Conservation (phyloP, 106 monocot species). For the Allium sativum region DNA sequence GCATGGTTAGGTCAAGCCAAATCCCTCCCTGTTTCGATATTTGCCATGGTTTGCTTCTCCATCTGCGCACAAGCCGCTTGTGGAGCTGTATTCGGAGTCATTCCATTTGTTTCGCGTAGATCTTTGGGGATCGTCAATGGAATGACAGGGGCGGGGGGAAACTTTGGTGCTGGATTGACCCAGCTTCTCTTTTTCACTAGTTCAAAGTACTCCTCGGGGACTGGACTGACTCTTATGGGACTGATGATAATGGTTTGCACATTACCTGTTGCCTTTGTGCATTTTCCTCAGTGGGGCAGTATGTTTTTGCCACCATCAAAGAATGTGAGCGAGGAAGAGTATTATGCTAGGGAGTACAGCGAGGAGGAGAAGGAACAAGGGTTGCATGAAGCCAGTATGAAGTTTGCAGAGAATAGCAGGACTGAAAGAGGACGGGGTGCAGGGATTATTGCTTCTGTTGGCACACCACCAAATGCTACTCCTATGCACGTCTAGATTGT, state of each 20-base stretch:
- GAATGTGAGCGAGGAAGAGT: not conserved
- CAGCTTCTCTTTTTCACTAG: conserved; percentile 8
- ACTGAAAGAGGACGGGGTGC: not conserved
- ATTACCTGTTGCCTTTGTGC: conserved; percentile 1
- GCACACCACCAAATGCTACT: not conserved
- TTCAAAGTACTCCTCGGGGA: conserved; percentile 5
- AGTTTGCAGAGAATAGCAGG: conserved; percentile 6
- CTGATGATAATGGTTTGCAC: conserved; percentile 7
- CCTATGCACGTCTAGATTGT: conserved; percentile 2
- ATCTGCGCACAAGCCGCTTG: conserved; percentile 9
- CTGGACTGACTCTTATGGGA: conserved; percentile 8
- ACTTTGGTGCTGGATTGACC: conserved; percentile 8
- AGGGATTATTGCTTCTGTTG: not conserved
- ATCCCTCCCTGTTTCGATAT: conserved; percentile 6
- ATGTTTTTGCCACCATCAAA: conserved; percentile 8
- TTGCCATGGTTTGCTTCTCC: conserved; percentile 12
- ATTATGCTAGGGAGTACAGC: conserved; percentile 1
- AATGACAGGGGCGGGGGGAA: conserved; percentile 10
- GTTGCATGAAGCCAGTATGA: not conserved
- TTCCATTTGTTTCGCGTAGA: conserved; percentile 8
- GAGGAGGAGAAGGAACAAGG: conserved; percentile 8
- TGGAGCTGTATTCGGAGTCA: conserved; percentile 5
- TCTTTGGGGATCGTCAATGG: conserved; percentile 4
- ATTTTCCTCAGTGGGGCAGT: conserved; percentile 13
- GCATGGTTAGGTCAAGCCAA: conserved; percentile 8